A percentile compares a stretch with the other conserved stretches of the same genome.
Evolutionary conservation across 148 eudicot species (phyloP).

Genomic region (Persicaria tinctoria): DNA sequence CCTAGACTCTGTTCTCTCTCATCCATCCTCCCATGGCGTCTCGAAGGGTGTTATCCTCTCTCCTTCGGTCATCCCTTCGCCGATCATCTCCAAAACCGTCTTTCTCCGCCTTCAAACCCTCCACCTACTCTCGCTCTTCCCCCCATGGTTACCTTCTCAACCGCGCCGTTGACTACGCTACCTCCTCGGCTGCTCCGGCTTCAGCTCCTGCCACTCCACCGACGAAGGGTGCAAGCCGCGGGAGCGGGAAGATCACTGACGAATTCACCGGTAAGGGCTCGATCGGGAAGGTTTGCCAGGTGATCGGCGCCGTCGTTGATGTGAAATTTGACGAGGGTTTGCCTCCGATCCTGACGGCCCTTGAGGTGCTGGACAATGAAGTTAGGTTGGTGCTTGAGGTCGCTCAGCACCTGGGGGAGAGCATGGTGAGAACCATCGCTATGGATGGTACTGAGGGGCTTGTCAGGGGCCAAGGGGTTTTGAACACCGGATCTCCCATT

Average conservation of each 20-base stretch:
- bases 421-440: conserved; percentile 84
- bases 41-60: conserved; percentile 35
- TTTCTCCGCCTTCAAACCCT: conserved; percentile 7
- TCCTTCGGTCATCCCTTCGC: conserved; percentile 36
- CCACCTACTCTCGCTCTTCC: conserved; percentile 20
- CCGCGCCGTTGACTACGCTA: conserved; percentile 40
- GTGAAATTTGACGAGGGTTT: conserved; percentile 69
- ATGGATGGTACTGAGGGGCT: conserved; percentile 99
- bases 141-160: conserved; percentile 45
- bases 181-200: conserved; percentile 35
- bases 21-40: conserved; percentile 34
- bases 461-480: conserved; percentile 78
- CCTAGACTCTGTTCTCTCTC: neutral
- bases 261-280: conserved; percentile 72
- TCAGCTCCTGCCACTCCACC: conserved; percentile 16
- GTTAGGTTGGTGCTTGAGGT: conserved; percentile 82
- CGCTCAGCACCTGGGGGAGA: conserved; percentile 95
- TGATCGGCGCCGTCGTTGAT: conserved; percentile 95
- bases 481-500: conserved; percentile 95
- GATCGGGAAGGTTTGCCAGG: conserved; percentile 85
- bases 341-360: conserved; percentile 87
- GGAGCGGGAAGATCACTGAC: conserved; percentile 58
- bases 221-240: neutral
- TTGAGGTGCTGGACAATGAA: conserved; percentile 77
- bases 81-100: conserved; percentile 28